phyloP scores from a whole-genome alignment of 1,139 yeast species.

The Lodderomyces margitis region DNA sequence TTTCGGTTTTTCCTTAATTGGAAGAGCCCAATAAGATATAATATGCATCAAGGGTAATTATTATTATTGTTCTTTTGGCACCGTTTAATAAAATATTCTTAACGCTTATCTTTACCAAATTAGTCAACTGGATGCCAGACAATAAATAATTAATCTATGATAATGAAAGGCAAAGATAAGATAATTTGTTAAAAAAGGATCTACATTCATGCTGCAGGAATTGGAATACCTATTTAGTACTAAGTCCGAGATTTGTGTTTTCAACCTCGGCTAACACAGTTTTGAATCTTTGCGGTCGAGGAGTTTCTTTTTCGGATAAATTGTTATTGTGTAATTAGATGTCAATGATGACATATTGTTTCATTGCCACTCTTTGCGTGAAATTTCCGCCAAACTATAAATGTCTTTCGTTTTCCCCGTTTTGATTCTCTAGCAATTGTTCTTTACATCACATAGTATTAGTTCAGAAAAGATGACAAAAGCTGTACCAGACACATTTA shows the following conservation, averaged over 20 bases:
- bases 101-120: not conserved
- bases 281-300: no score
- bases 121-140: not conserved
- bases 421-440: no score
- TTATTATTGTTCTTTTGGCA: not conserved
- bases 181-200: not conserved
- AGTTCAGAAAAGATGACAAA: not conserved
- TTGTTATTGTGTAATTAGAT: not conserved
- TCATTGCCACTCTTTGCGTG: not conserved
- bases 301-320: not conserved
- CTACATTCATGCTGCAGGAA: no score
- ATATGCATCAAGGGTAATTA: not conserved
- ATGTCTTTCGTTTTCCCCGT: no score
- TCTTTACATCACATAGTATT: no score
- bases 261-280: no score
- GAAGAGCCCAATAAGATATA: not conserved
- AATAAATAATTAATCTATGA: not conserved
- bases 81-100: not conserved
- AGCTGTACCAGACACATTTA: conserved; percentile 32
- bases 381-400: not conserved
- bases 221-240: not conserved
- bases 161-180: not conserved
- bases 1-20: no score
- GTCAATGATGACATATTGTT: not conserved
- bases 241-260: no score